These are phyloP conservation scores for Coniosporium tulheliwenetii DNA, from an alignment of 2,329 filamentous ascomycete species.

Conservation along the genomic window DNA sequence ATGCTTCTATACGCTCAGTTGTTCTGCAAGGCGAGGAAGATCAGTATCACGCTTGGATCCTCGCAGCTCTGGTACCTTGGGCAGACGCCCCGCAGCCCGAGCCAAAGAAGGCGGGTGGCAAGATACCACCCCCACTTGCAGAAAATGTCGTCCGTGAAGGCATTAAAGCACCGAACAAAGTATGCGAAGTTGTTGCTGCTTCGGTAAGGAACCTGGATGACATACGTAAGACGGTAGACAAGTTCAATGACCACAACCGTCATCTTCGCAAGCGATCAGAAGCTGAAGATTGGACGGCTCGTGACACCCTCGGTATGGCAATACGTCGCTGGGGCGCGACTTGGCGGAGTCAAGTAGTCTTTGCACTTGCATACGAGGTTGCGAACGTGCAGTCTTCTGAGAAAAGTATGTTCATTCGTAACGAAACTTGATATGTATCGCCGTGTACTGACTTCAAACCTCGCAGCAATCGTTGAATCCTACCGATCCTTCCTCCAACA, in stretches of 20 bases:
- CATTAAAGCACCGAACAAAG: conserved; percentile 63
- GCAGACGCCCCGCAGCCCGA: conserved; percentile 30
- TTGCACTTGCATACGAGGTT: conserved; percentile 50
- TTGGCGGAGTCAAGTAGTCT: conserved; percentile 59
- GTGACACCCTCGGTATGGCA: conserved; percentile 57
- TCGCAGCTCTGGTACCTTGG: conserved; percentile 65
- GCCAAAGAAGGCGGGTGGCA: conserved; percentile 27
- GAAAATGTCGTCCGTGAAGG: conserved; percentile 57
- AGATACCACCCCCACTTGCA: conserved; percentile 41
- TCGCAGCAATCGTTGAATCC: conserved; percentile 27
- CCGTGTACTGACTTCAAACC: conserved; percentile 1
- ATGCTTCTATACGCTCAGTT: conserved; percentile 7
- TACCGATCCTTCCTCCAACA: conserved; percentile 40
- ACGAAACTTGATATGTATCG: not conserved
- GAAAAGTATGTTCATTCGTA: not conserved
- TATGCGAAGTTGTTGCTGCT: conserved; percentile 50
- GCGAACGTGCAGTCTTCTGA: conserved; percentile 8
- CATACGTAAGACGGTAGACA: conserved; percentile 46
- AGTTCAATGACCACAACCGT: conserved; percentile 30
- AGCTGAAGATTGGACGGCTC: conserved; percentile 23
- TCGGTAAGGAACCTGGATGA: conserved; percentile 46
- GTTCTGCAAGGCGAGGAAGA: conserved; percentile 51
- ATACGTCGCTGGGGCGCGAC: conserved; percentile 57
- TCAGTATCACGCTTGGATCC: conserved; percentile 58
- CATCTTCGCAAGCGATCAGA: conserved; percentile 29